Evolutionary conservation across 2,329 filamentous ascomycete genomes (phyloP).

Genomic region (Apiospora aurea): DNA sequence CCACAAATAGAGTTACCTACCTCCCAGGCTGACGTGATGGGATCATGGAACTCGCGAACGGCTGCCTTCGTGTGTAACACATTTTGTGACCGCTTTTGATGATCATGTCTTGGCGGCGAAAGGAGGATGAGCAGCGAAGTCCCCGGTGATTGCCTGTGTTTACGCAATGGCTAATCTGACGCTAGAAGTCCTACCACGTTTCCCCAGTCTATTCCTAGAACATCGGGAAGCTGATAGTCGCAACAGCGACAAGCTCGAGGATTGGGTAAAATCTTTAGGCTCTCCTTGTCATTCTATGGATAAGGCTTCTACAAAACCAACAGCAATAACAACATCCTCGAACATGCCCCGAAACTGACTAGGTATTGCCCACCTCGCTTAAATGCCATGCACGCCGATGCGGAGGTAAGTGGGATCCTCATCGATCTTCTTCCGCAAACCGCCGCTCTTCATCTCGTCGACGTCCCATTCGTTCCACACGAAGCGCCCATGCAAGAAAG

Average conservation of each 20-base stretch:
- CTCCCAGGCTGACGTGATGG: too few species aligned
- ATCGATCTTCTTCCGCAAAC: conserved; percentile 35
- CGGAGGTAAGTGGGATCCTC: conserved; percentile 34
- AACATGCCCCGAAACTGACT: too few species aligned
- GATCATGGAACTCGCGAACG: background rate
- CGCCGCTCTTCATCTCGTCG: conserved; percentile 50
- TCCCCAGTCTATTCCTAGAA: too few species aligned
- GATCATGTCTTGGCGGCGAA: background rate
- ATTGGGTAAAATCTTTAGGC: too few species aligned
- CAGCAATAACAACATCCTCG: too few species aligned
- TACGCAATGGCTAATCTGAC: too few species aligned
- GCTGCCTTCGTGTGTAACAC: background rate
- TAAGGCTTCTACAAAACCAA: too few species aligned
- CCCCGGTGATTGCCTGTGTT: too few species aligned
- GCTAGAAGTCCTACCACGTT: too few species aligned
- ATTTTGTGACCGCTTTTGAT: background rate
- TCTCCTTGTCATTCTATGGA: background rate
- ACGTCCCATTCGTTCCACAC: conserved; percentile 60
- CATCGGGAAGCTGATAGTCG: too few species aligned
- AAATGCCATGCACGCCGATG: conserved; percentile 33
- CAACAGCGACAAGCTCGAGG: too few species aligned
- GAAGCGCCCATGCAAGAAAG: conserved; percentile 53
- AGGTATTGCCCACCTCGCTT: too few species aligned
- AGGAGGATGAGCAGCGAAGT: background rate
- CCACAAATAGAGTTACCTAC: background rate